phyloP scores from a whole-genome alignment of 345 rosid species.

The Pseudoturritis turrita region DNA sequence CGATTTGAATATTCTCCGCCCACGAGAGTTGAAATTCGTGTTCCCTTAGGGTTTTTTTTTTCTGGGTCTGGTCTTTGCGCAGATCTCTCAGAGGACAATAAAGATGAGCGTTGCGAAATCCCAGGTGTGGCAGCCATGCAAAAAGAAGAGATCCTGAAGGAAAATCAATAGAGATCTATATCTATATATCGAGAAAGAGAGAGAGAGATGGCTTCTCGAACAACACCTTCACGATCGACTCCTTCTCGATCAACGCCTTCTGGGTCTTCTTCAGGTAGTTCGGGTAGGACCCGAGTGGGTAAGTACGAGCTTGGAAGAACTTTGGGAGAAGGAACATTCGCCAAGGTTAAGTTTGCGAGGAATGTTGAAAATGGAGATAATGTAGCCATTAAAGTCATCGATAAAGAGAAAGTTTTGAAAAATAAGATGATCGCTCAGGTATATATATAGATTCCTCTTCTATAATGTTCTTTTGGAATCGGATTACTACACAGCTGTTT shows the following conservation, averaged over 20 bases:
- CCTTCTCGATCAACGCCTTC: constrained; percentile 32
- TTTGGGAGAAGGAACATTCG: constrained; percentile 93
- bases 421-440: constrained; percentile 98
- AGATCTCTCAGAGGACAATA: constrained; percentile 3
- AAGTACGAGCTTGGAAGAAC: constrained; percentile 92
- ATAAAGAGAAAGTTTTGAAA: constrained; percentile 84
- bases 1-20: constrained; percentile 19
- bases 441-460: neutral
- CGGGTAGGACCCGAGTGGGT: constrained; percentile 87
- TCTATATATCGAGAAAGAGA: neutral
- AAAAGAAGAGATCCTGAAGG: constrained; percentile 82
- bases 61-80: too few relatives aligned
- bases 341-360: constrained; percentile 95
- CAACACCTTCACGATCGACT: constrained; percentile 18
- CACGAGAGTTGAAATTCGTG: constrained; percentile 14
- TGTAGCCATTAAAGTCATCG: constrained; percentile 91
- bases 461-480: neutral
- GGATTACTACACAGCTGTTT: neutral
- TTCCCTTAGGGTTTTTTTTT: constrained; percentile 2
- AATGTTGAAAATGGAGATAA: constrained; percentile 62
- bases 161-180: neutral
- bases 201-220: constrained; percentile 43
- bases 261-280: neutral
- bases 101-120: constrained; percentile 81
- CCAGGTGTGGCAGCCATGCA: constrained; percentile 98